Evolutionary conservation across 1,139 yeast species (phyloP), one percentile per base, ranked within the genome.

Genomic region (Candida buenavistaensis): DNA sequence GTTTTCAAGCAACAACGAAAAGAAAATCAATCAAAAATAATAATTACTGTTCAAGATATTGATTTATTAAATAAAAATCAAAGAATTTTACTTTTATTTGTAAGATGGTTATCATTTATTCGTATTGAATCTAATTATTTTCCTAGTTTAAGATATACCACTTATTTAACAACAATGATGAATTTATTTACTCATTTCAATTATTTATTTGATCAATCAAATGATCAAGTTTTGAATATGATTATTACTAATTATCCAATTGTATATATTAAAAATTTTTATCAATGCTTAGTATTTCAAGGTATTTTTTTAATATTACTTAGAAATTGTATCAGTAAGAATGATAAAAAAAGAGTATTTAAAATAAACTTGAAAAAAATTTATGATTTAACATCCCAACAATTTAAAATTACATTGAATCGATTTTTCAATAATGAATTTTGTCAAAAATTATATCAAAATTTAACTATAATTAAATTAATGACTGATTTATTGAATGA

Each of bases 41-140:
- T 7, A 17, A 5, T 24, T 2, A 28, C 35, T 4, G 5, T 22
- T 1, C 15, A 31, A 6, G 52, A 48, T 19, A 20, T 58, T n/a
- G 40, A 43, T 14, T 32, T 53, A 13, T 47, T 57, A 17, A 36
- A 50, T 7, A 46, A 45, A 33, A 55, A 52, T 40, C 66, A 60
- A 37, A 26, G 47, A 6, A 35, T 49, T 2, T 37, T 51, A 20
- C 38, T 47, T 8, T 45, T 50, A 8, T 53, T 52, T 38, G 47
- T 57, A 8, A 46, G 60, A 38, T 64, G 68, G 68, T 46, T 64
- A 26, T 54, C 61, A 20, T 57, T 64, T 32, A 45, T 62, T 14
- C 49, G 56, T 27, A 45, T 62, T 14, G 70, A 65, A 42, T 36
- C 49, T 1, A 51, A 51, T 6, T 59, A 65, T 44, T 65, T 62